phyloP scores from a whole-genome alignment of 2,329 filamentous ascomycete genomes.

The Ophiostoma fasciatum region DNA sequence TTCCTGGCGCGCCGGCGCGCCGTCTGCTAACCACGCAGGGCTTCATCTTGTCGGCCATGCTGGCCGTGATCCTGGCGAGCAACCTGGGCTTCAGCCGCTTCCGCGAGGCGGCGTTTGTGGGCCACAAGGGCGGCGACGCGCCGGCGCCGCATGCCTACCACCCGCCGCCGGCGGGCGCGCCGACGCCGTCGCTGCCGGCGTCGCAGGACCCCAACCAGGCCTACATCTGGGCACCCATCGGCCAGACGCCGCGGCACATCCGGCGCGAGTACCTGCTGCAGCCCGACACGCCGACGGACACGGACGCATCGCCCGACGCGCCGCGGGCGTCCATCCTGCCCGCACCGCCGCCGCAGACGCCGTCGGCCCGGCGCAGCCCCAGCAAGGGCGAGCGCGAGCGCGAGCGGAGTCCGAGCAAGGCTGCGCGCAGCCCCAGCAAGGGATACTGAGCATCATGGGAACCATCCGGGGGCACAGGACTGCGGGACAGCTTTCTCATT shows the following conservation, averaged over 20 bases:
- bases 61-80: conserved; percentile 34
- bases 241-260: conserved; percentile 31
- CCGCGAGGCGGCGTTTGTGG: conserved; percentile 16
- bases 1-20: not conserved
- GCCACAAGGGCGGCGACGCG: not conserved
- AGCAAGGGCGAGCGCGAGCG: conserved; percentile 33
- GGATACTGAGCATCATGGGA: too few species aligned
- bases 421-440: conserved; percentile 24
- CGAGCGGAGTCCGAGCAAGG: conserved; percentile 36
- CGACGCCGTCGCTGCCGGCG: conserved; percentile 14
- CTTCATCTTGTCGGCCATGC: conserved; percentile 34
- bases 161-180: conserved; percentile 13
- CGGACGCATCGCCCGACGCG: conserved; percentile 31
- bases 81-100: conserved; percentile 30
- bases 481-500: too few species aligned
- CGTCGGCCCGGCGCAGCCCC: conserved; percentile 31
- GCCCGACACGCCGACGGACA: conserved; percentile 32
- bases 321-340: conserved; percentile 26
- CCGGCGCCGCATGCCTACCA: conserved; percentile 12
- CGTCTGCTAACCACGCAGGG: conserved; percentile 21
- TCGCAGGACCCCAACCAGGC: conserved; percentile 22
- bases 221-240: conserved; percentile 34
- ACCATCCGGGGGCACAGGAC: too few species aligned
- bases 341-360: conserved; percentile 29
- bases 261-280: conserved; percentile 27